These are phyloP conservation scores for Luvunga scandens DNA, from an alignment of 345 rosid genomes.

Conservation along the genomic window DNA sequence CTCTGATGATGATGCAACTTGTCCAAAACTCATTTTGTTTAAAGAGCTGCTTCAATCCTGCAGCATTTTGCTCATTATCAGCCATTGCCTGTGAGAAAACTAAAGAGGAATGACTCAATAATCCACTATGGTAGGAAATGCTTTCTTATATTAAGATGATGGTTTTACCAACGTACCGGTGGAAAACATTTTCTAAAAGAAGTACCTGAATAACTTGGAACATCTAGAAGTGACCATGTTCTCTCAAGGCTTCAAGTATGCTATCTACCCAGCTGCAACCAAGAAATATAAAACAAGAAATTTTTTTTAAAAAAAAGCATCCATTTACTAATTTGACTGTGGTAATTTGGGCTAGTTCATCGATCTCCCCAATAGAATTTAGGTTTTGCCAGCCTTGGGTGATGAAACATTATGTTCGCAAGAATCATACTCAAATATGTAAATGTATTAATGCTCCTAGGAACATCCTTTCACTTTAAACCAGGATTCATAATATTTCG, in stretches of 20 bases:
- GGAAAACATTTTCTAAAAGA: neutral
- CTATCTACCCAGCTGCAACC: slow-evolving; percentile 78
- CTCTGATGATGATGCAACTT: neutral
- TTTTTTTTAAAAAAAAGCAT: neutral
- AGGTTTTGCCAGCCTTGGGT: neutral
- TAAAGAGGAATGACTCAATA: neutral
- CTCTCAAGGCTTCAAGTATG: slow-evolving; percentile 67
- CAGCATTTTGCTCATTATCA: neutral
- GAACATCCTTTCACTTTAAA: neutral
- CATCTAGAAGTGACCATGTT: slow-evolving; percentile 29
- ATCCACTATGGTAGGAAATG: neutral
- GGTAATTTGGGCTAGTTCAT: neutral
- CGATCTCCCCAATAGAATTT: neutral
- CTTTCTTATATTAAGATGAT: neutral
- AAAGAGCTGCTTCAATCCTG: slow-evolving; percentile 7
- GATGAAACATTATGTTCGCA: neutral
- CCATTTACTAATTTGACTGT: neutral
- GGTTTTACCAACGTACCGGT: neutral
- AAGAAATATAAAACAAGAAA: too few species aligned
- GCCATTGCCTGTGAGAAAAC: slow-evolving; percentile 4
- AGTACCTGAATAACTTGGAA: slow-evolving; percentile 7
- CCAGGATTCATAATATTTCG: neutral
- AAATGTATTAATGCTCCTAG: neutral
- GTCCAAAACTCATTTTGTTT: neutral
- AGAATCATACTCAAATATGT: neutral